Base-by-base conservation (phyloP, 768 basidiomycete genomes). In the Mycena alexandri region DNA sequence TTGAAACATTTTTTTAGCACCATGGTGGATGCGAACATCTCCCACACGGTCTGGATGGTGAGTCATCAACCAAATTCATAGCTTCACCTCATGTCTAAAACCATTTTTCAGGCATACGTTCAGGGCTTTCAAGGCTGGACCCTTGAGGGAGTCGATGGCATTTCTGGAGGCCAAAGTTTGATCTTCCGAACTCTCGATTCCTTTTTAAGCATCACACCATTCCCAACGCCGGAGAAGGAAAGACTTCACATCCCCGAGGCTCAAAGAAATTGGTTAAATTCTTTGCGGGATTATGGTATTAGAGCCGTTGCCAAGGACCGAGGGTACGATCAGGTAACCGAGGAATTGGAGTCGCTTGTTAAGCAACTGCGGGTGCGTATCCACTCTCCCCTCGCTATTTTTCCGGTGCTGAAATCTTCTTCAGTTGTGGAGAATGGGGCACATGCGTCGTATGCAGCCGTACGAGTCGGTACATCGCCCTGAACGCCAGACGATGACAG, bases 61-160 rank as follows among this genome's bases (percentile, higher is more conserved):
- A 2, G 58, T 48, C 13, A 9, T 38, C 24, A 29, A 21, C 24
- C 24, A 2, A 25, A n/a, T 53, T 17, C 25, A 25, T 33, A 25
- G 13, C 0, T 52, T 9, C 13, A 29, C 3, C 33, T 3, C 29
- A 17, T 13, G 3, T 9, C 13, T 24, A 5, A 34, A 43, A 29
- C 11, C 1, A 9, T 12, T 64, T 42, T 33, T 5, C 17, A 65
- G 64, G 64, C 64, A 24, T 65, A 65, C 24, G 64, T 65, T n/a
- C 64, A 65, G 34, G 64, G 64, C 10, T 65, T 65, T 22, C 64
- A 65, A 36, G 64, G 64, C 4, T 65, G 64, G 64, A 57, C 64
- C 24, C 51, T 65, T 8, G 51, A 59, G 2, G 57, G 57, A 5
- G 22, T 59, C 1, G 64, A 65, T 25, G 64, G 64, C 3, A 59